Conservation (phyloP, 768 basidiomycete genomes). For the Sporobolomyces roseus region DNA sequence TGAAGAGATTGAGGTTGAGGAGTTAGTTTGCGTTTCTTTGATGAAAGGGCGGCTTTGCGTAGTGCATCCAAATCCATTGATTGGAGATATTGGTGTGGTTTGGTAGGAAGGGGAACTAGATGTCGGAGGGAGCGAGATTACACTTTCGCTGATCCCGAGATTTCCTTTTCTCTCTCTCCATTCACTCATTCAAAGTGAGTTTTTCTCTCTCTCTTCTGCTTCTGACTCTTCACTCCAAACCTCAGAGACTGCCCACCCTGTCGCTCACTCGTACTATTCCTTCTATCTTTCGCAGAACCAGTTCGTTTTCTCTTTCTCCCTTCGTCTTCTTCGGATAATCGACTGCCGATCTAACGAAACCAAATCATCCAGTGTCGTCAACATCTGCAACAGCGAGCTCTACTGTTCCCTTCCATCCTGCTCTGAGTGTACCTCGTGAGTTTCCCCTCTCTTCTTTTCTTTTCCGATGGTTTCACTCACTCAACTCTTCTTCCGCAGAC, state of each 20-base stretch:
- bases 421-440: constrained; percentile 27
- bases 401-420: constrained; percentile 29
- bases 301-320: not conserved
- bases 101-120: no score
- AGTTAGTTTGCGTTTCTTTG: constrained; percentile 30
- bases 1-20: not conserved
- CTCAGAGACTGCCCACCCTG: constrained; percentile 9
- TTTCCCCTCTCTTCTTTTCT: not conserved
- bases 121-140: not conserved
- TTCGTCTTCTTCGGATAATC: no score
- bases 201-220: not conserved
- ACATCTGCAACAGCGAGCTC: no score
- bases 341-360: no score
- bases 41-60: constrained; percentile 18
- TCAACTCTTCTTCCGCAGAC: constrained; percentile 7
- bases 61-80: constrained; percentile 30
- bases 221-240: not conserved
- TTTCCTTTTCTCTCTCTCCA: not conserved
- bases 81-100: not conserved
- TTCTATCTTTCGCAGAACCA: constrained; percentile 8
- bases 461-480: not conserved
- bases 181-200: no score
- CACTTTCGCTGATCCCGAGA: not conserved
- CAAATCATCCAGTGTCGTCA: no score
- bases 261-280: not conserved